phyloP scores from a whole-genome alignment of 1,139 yeast genomes.

The Saccharomyces pastorianus region DNA sequence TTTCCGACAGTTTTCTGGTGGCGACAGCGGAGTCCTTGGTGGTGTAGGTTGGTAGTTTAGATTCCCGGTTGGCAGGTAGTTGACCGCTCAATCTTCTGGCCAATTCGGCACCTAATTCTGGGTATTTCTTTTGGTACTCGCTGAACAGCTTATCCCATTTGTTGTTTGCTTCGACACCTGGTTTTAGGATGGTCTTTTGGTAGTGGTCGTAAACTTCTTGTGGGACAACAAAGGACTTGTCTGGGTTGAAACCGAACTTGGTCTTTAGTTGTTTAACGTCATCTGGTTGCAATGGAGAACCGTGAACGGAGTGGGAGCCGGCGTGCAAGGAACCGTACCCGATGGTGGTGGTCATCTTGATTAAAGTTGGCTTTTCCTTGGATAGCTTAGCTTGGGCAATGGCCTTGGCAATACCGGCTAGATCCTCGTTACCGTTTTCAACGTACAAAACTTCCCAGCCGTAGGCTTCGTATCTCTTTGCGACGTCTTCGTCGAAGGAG shows the following conservation, averaged over 20 bases:
- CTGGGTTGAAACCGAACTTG: conserved; percentile 85
- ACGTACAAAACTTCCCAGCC: conserved; percentile 90
- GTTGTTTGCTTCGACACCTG: conserved; percentile 57
- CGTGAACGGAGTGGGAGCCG: conserved; percentile 94
- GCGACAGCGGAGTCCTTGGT: conserved; percentile 78
- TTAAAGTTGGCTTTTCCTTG: conserved; percentile 77
- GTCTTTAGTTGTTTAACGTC: conserved; percentile 83
- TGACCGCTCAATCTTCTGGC: conserved; percentile 73
- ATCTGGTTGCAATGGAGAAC: conserved; percentile 92
- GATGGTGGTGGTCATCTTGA: conserved; percentile 82
- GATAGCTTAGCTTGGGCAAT: conserved; percentile 60
- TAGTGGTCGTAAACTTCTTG: conserved; percentile 73
- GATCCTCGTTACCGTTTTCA: conserved; percentile 73
- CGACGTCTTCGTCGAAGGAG: conserved; percentile 93
- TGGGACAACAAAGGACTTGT: conserved; percentile 70
- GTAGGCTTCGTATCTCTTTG: conserved; percentile 78
- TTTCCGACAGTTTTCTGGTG: conserved; percentile 89
- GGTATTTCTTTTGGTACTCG: conserved; percentile 61
- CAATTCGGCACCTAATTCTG: conserved; percentile 73
- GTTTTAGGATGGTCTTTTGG: conserved; percentile 47
- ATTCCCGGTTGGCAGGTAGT: conserved; percentile 81
- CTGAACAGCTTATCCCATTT: conserved; percentile 66
- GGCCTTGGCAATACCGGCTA: conserved; percentile 65
- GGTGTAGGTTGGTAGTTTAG: conserved; percentile 70
- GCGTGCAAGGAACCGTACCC: conserved; percentile 85